Percentiles rank a stretch among this genome's conserved stretches.
Conservation (phyloP, 805 yeast genomes). For the Vanderwaltozyma polyspora region DNA sequence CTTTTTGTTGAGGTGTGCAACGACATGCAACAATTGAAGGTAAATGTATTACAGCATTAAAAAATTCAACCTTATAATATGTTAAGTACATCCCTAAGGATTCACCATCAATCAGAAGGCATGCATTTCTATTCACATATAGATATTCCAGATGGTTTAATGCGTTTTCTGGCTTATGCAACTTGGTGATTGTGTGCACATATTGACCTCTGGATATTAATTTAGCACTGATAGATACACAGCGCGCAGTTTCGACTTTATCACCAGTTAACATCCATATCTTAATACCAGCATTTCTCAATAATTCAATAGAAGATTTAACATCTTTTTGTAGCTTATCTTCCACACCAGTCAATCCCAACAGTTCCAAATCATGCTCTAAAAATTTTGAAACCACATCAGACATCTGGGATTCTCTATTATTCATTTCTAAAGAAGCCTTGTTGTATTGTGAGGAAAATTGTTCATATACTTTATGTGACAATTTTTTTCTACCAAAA, state of each 20-base stretch:
- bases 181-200: conserved; percentile 72
- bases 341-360: conserved; percentile 95
- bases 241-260: conserved; percentile 94
- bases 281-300: conserved; percentile 92
- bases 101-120: conserved; percentile 88
- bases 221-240: conserved; percentile 94
- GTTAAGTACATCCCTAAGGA: conserved; percentile 62
- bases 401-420: conserved; percentile 69
- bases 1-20: conserved; percentile 97
- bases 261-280: conserved; percentile 99
- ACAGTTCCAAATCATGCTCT: conserved; percentile 73
- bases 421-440: conserved; percentile 68
- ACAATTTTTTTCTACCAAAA: conserved; percentile 68
- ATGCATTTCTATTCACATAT: conserved; percentile 41
- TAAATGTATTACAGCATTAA: conserved; percentile 61
- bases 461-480: conserved; percentile 41
- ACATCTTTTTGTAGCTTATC: conserved; percentile 89
- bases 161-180: conserved; percentile 53
- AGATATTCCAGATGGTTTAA: conserved; percentile 65
- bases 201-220: conserved; percentile 88
- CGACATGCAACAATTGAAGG: conserved; percentile 97
- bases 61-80: conserved; percentile 58
- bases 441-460: conserved; percentile 55
- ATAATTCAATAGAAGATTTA: conserved; percentile 78
- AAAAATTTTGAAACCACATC: conserved; percentile 54